A percentile compares a stretch with the other conserved stretches of the same genome.
Evolutionary conservation across 495 filamentous ascomycete genomes (phyloP).

Genomic region (Podospora fimiseda): DNA sequence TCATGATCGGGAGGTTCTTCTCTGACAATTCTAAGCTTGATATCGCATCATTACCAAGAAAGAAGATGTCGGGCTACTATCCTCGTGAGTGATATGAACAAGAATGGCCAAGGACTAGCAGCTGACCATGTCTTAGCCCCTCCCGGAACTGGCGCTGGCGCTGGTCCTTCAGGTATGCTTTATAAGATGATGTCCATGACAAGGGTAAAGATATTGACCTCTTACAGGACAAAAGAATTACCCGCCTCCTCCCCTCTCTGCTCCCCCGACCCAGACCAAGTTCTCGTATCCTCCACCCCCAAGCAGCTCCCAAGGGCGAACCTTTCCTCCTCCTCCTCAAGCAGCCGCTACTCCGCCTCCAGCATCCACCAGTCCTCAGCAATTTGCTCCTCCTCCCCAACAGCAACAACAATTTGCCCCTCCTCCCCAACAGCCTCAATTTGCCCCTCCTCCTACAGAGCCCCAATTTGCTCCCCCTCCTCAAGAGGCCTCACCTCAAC

Average conservation of each 20-base stretch:
- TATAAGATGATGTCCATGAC: not conserved
- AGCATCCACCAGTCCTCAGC: slow-evolving; percentile 20
- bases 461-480: slow-evolving; percentile 9
- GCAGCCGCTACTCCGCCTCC: slow-evolving; percentile 21
- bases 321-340: slow-evolving; percentile 27
- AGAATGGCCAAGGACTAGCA: not conserved
- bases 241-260: slow-evolving; percentile 30
- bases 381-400: slow-evolving; percentile 31
- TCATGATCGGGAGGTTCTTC: not conserved
- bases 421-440: slow-evolving; percentile 24
- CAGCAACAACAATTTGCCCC: slow-evolving; percentile 36
- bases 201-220: not conserved
- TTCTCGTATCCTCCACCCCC: slow-evolving; percentile 41
- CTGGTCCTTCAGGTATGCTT: slow-evolving; percentile 22
- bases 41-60: too few species aligned
- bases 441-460: slow-evolving; percentile 16
- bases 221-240: slow-evolving; percentile 22
- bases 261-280: slow-evolving; percentile 40
- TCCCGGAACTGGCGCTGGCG: slow-evolving; percentile 17
- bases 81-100: slow-evolving; percentile 21
- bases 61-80: slow-evolving; percentile 28
- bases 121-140: slow-evolving; percentile 19
- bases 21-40: too few species aligned
- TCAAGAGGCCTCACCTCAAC: slow-evolving; percentile 11
- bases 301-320: slow-evolving; percentile 17